Conservation (phyloP, 169 alveolate genomes). For the Eimeria praecox region DNA sequence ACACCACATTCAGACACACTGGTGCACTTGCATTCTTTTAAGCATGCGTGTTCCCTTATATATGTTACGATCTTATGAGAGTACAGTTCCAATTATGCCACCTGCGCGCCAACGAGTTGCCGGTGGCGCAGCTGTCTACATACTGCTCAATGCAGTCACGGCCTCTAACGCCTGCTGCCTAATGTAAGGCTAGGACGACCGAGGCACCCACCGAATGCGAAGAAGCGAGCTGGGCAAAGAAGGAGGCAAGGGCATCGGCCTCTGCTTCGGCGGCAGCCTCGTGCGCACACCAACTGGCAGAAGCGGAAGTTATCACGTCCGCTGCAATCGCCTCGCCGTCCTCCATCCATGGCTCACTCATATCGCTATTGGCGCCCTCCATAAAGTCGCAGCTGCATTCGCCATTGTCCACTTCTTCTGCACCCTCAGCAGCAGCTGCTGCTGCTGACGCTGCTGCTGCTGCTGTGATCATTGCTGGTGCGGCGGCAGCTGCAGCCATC, state of each 20-base stretch:
- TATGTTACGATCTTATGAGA: not conserved
- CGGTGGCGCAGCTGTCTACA: not conserved
- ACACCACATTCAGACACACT: not conserved
- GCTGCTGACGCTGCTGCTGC: not conserved
- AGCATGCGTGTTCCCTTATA: not conserved
- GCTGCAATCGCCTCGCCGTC: not conserved
- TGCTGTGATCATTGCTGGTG: not conserved
- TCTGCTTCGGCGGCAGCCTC: not conserved
- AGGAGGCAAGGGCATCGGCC: constrained; percentile 45
- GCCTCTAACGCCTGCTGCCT: not conserved
- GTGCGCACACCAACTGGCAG: constrained; percentile 45
- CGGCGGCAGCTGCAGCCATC: not conserved
- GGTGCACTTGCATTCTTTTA: not conserved
- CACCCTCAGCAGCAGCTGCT: not conserved
- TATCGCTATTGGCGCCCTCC: constrained; percentile 27
- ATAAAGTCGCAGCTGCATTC: not conserved
- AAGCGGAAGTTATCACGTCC: constrained; percentile 19
- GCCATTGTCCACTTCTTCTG: not conserved
- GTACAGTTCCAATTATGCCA: not conserved
- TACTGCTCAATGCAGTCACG: not conserved
- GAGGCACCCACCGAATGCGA: constrained; percentile 29
- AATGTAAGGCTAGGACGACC: not conserved
- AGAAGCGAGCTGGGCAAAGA: constrained; percentile 55
- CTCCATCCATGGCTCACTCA: constrained; percentile 13
- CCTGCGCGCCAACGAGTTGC: not conserved